Evolutionary conservation across 441 rosid species (phyloP), one percentile per base, ranked within the genome.

Genomic region (Pelargonium exstipulatum): DNA sequence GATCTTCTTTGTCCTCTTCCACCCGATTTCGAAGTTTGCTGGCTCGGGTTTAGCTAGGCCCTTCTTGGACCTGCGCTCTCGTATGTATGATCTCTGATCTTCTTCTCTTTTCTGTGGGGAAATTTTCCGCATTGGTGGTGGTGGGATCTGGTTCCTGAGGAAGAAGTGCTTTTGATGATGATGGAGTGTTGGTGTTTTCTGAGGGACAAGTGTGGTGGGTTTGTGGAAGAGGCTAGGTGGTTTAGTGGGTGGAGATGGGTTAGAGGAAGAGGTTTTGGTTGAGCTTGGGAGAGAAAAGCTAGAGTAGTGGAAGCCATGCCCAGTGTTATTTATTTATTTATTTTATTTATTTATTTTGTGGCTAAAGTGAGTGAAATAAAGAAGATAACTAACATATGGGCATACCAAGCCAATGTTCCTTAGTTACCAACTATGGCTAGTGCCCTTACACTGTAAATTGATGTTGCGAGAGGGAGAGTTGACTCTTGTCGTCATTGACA

Each of bases 81-180:
- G n/a, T n/a, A n/a, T n/a, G 84, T 51, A 84, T 24, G 64, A 91
- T 93, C 65, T 81, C 87, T 0, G 97, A 88, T 71, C 71, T 80
- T 70, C 95, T 81, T n/a, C 96, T 82, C 81, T 82, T 88, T 70
- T 88, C 90, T 0, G 88, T 87, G 3, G 96, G 98, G 81, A 87
- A 87, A 0, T 73, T 80, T 10, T 87, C 90, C 2, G 85, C 18
- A 73, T 81, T 83, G 65, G 55, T 83, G 22, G 83, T 74, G 42
- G 88, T 74, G 17, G 89, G 71, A 10, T 67, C 67, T 26, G 76
- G 76, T 35, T 35, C 40, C 13, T 78, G 74, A 26, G 66, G 62
- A 18, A 70, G 68, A 40, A 66, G 13, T 69, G 84, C 55, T 14
- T 75, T 70, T 60, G 82, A 63, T 48, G 82, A 48, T 83, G 68